Evolutionary conservation across 1,284 basidiomycete species (phyloP), one percentile per base, ranked within the genome.

Genomic region (Cryptococcus sp.): DNA sequence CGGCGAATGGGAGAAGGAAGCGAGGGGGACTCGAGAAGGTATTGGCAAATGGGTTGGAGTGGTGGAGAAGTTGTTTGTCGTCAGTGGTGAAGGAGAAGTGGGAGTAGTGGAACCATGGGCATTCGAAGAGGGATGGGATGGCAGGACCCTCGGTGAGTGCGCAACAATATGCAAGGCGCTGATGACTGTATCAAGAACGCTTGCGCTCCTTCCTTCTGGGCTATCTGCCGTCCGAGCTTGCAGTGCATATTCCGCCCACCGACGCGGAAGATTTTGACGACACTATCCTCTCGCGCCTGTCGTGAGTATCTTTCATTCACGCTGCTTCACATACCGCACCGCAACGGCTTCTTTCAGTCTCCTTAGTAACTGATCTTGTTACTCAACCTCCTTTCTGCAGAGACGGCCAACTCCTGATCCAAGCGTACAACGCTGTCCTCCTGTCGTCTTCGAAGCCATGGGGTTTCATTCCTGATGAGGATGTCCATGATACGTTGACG

Each of bases 91-190:
- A 22, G 48, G 38, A 5, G 40, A 48, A 39, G 54, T 48, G 49
- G 46, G 23, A 25, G 64, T 51, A 48, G 50, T 53, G 50, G 67
- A 65, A 34, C 55, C 47, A 6, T 73, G 73, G 73, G 61, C 62
- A 13, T 58, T 49, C 2, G 81, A 79, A 66, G 81, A 82, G 13
- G 87, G 89, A 46, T 92, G 89, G 89, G 85, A 87, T 17, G 89
- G 83, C 2, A 81, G 89, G 34, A 85, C 89, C 73, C 80, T 91
- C 11, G 66, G 70, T 76, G 44, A 62, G 72, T 50, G 5, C 10
- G 8, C 2, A 11, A 11, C 11, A 26, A 5, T 19, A 10, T 3
- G 34, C 3, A 26, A 17, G 5, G 15, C 29, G 19, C 13, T 20
- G 17, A 46, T n/a, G 29, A 13, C 19, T 41, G 29, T 34, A 17